These are phyloP conservation scores for Lachnellula hyalina DNA, from an alignment of 2,329 filamentous ascomycete genomes.

Conservation along the genomic window DNA sequence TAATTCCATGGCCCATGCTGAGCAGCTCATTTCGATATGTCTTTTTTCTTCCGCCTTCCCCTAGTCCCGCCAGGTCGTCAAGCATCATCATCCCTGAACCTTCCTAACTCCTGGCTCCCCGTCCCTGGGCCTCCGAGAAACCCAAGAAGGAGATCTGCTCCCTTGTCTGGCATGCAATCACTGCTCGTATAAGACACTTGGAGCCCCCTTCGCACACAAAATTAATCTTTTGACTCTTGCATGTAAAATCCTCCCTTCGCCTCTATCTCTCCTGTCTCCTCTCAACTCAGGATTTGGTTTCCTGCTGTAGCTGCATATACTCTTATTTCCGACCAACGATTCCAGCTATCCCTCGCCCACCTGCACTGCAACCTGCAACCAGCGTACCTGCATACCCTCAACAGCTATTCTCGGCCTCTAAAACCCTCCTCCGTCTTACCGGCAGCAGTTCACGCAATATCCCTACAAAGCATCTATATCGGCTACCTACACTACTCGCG, in stretches of 20 bases:
- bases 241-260: constrained; percentile 11
- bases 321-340: background rate
- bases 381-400: background rate
- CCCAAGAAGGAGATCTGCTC: constrained; percentile 22
- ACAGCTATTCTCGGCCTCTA: background rate
- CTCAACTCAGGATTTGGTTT: background rate
- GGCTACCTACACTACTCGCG: constrained; percentile 18
- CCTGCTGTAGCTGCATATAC: constrained; percentile 2
- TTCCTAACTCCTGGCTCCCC: constrained; percentile 4
- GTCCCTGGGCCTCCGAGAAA: constrained; percentile 14
- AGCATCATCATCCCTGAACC: constrained; percentile 19
- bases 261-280: background rate
- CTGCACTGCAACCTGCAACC: background rate
- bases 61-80: constrained; percentile 23
- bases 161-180: constrained; percentile 26
- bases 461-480: constrained; percentile 14
- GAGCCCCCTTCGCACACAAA: constrained; percentile 24
- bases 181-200: constrained; percentile 28
- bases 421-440: constrained; percentile 13
- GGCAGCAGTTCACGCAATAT: constrained; percentile 21
- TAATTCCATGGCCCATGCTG: constrained; percentile 5
- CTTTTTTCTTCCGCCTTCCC: constrained; percentile 27
- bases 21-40: constrained; percentile 27
- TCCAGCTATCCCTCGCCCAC: constrained; percentile 1
- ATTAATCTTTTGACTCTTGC: constrained; percentile 14